Base-by-base conservation (phyloP, 108 stramenopile genomes). In the Discostella stelligeroides region DNA sequence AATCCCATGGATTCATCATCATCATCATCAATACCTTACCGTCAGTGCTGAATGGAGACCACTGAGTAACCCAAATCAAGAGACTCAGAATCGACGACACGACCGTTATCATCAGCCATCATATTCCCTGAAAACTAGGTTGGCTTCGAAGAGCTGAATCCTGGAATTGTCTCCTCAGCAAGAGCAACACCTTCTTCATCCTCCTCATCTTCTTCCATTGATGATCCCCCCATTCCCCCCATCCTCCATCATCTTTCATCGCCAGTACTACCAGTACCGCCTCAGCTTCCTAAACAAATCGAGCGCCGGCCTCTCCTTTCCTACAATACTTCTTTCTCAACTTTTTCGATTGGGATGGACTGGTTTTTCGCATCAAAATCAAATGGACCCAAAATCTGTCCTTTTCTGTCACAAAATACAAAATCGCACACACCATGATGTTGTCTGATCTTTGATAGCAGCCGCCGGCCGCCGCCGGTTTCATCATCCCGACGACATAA, bases 81-180 rank as follows among this genome's bases (percentile, higher is more conserved):
- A 17, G 50, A 63, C 49, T 54, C 48, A n/a, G 80, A 70, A 62
- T 70, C 71, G 25, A 97, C 65, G 17, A 96, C 49, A 23, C 88
- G 88, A 42, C 92, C 77, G 42, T 83, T 79, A 27, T 79, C 60
- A 29, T 91, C 88, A 0, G 97, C 98, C n/a, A 59, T 56, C 5
- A 95, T 54, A 68, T 91, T 93, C 58, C 84, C 76, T 47, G 88
- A 84, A 69, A 81, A 87, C 24, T 95, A 79, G 25, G 94, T 91
- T 13, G 86, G 73, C 12, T 77, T 63, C 65, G 54, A 60, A 9
- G 82, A 76, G 21, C 80, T 82, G 46, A 97, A 82, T 39, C 95
- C 96, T 14, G 84, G 76, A 13, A 97, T 76, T 18, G 74, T 63
- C 21, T 86, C 84, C 70, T 87, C 84, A n/a, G 85, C 85, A 21